These are phyloP conservation scores for Zymoseptoria ardabiliae DNA, from an alignment of 2,329 filamentous ascomycete genomes.

Conservation along the genomic window DNA sequence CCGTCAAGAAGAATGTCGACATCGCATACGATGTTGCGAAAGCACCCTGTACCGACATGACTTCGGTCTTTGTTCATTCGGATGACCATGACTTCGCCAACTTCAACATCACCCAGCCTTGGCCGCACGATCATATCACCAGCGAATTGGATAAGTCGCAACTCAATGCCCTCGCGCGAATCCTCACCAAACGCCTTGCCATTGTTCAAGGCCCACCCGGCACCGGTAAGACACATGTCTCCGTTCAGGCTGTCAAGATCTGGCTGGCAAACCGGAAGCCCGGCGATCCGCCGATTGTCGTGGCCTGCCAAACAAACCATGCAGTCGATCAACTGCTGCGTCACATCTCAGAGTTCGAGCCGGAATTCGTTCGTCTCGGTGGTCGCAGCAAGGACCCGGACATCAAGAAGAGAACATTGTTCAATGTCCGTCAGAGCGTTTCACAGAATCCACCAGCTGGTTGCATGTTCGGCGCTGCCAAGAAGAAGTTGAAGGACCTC, in stretches of 20 bases:
- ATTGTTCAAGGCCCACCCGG: slow-evolving; percentile 79
- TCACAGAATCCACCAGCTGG: slow-evolving; percentile 33
- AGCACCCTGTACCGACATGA: slow-evolving; percentile 46
- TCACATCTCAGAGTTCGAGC: slow-evolving; percentile 55
- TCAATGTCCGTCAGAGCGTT: slow-evolving; percentile 45
- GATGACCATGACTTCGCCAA: slow-evolving; percentile 34
- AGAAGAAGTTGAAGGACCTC: slow-evolving; percentile 37
- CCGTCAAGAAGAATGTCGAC: slow-evolving; percentile 39
- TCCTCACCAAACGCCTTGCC: slow-evolving; percentile 63
- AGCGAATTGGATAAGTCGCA: slow-evolving; percentile 64
- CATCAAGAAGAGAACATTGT: slow-evolving; percentile 56
- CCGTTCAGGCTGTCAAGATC: slow-evolving; percentile 61
- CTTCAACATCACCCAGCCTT: slow-evolving; percentile 48
- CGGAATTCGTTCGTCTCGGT: slow-evolving; percentile 59
- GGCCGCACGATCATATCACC: slow-evolving; percentile 41
- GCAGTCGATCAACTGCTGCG: slow-evolving; percentile 74
- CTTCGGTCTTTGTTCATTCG: slow-evolving; percentile 13
- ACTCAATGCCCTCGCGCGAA: slow-evolving; percentile 57
- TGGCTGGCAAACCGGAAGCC: slow-evolving; percentile 52
- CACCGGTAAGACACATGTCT: slow-evolving; percentile 75
- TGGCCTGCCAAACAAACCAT: slow-evolving; percentile 85
- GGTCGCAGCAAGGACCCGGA: slow-evolving; percentile 59
- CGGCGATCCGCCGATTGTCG: slow-evolving; percentile 61
- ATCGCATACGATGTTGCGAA: slow-evolving; percentile 48
- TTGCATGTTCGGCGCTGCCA: slow-evolving; percentile 34